Base-by-base conservation (phyloP, 148 eudicot genomes). In the Chenopodium berlandieri region DNA sequence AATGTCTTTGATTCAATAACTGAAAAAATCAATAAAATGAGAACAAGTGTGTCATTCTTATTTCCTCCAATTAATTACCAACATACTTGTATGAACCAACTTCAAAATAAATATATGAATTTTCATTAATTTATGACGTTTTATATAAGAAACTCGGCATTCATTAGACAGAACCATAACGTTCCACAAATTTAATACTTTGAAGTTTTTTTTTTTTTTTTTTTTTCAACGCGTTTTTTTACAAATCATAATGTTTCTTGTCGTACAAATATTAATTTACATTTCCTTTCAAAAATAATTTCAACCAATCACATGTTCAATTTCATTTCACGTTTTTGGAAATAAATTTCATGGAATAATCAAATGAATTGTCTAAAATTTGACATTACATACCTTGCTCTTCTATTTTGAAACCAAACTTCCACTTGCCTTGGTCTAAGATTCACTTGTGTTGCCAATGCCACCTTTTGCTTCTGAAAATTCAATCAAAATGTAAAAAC, bases 381-480 rank as follows among this genome's bases (percentile, higher is more conserved):
- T 44, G 12, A 44, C 88, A 60, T 23, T 77, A 93, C 97, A 94
- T 89, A 93, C 97, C 97, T 89, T 72, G 94, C 93, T 83, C 97
- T 89, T 79, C 97, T 88, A 84, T 93, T 93, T 79, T 93, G 97
- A 79, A 93, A 93, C 97, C 97, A 93, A 22, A 91, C 94, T 82
- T 93, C 97, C 72, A 93, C 97, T 81, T 93, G 97, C 54, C 97
- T 80, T 23, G 97, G 90, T 84, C 85, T 89, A 75, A 93, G 85
- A 75, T 89, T 86, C 84, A 90, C 91, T 83, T 90, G 87, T 76
- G 78, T 91, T 62, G 94, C 91, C 82, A 93, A 81, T 48, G 83
- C 86, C 85, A 81, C 46, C 79, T 93, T 93, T 82, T 91, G 89
- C 88, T 87, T 93, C 97, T 93, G 65, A 46, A 72, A 32, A 27